Conservation (phyloP, 306 rosid genomes). For the Pyrus betulifolia region DNA sequence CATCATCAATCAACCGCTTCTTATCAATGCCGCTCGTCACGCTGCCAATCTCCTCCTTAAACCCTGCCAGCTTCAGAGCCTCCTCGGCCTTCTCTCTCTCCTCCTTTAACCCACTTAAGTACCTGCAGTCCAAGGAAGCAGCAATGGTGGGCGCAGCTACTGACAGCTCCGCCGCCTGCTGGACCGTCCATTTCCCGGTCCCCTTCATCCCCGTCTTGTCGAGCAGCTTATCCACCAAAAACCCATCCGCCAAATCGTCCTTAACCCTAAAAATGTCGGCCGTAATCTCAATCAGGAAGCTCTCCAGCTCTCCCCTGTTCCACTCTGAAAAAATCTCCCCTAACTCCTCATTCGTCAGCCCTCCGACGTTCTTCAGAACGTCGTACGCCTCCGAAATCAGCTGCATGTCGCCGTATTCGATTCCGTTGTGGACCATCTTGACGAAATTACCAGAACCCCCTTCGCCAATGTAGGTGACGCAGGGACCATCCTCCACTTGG, state of each 20-base stretch:
- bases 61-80: slow-evolving; percentile 65
- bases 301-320: slow-evolving; percentile 85
- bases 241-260: slow-evolving; percentile 57
- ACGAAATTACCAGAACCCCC: slow-evolving; percentile 90
- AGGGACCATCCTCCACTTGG: slow-evolving; percentile 89
- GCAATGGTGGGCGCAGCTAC: slow-evolving; percentile 91
- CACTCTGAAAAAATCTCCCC: slow-evolving; percentile 65
- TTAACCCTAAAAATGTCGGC: slow-evolving; percentile 81
- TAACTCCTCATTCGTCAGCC: slow-evolving; percentile 55
- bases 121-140: slow-evolving; percentile 79
- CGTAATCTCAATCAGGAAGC: slow-evolving; percentile 75
- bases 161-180: slow-evolving; percentile 87
- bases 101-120: slow-evolving; percentile 79
- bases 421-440: slow-evolving; percentile 93
- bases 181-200: slow-evolving; percentile 95
- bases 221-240: slow-evolving; percentile 76
- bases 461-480: slow-evolving; percentile 78
- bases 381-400: slow-evolving; percentile 88
- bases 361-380: slow-evolving; percentile 73
- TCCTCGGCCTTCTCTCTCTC: slow-evolving; percentile 77
- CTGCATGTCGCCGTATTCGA: slow-evolving; percentile 92
- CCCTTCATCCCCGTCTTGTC: slow-evolving; percentile 97
- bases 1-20: slow-evolving; percentile 82
- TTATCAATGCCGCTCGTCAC: slow-evolving; percentile 52
- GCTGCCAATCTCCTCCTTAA: slow-evolving; percentile 45